phyloP scores from a whole-genome alignment of 331 rosid species.

The Saraca asoca region DNA sequence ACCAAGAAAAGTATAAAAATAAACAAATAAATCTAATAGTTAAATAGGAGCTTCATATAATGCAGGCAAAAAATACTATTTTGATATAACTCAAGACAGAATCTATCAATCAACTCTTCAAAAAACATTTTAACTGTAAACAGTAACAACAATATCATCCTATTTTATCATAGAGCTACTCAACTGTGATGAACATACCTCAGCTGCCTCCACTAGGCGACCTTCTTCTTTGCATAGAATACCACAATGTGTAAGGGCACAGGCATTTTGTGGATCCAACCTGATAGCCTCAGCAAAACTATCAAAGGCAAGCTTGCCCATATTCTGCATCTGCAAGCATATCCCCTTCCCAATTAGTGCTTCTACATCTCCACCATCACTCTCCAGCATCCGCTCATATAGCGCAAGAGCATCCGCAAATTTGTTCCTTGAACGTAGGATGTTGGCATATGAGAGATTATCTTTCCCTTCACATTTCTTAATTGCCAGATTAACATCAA shows the following conservation, averaged over 20 bases:
- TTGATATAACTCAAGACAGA: no score
- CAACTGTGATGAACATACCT: slow-evolving; percentile 58
- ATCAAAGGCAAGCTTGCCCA: slow-evolving; percentile 83
- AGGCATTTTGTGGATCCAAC: slow-evolving; percentile 82
- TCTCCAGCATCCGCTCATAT: slow-evolving; percentile 70
- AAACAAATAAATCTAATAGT: slow-evolving; percentile 4
- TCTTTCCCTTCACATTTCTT: slow-evolving; percentile 62
- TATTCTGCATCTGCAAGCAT: slow-evolving; percentile 90
- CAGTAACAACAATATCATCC: background rate
- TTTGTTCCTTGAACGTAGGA: slow-evolving; percentile 88
- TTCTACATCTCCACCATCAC: slow-evolving; percentile 66
- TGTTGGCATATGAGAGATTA: slow-evolving; percentile 67
- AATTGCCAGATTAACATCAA: slow-evolving; percentile 31
- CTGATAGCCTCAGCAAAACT: slow-evolving; percentile 77
- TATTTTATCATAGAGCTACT: slow-evolving; percentile 10
- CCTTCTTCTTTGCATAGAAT: slow-evolving; percentile 94
- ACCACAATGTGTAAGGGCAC: slow-evolving; percentile 91
- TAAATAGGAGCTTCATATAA: slow-evolving; percentile 6
- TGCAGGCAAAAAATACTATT: background rate
- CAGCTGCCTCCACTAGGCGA: slow-evolving; percentile 86
- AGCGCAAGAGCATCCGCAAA: slow-evolving; percentile 77
- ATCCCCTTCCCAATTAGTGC: slow-evolving; percentile 95
- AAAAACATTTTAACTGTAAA: no score
- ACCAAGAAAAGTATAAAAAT: background rate
- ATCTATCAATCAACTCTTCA: no score